Evolutionary conservation across 257 asterid genomes (phyloP).

Genomic region (Agastache rugosa): DNA sequence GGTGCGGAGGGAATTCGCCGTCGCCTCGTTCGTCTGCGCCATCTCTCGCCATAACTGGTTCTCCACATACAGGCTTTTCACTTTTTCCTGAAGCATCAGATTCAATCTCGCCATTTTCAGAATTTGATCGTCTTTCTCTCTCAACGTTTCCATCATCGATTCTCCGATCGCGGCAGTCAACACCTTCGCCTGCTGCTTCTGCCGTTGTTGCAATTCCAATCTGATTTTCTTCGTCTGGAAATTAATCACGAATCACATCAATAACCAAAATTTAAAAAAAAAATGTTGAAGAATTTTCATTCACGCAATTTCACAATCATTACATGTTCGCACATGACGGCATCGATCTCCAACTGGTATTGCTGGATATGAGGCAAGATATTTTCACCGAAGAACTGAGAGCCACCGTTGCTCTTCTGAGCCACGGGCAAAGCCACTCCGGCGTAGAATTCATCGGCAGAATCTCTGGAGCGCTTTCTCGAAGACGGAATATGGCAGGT

Average conservation of each 20-base stretch:
- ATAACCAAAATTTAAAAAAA: neutral
- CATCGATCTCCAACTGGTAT: conserved; percentile 54
- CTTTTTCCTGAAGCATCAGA: conserved; percentile 50
- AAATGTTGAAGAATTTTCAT: neutral
- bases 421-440: conserved; percentile 8
- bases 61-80: conserved; percentile 46
- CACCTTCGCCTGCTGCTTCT: conserved; percentile 52
- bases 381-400: conserved; percentile 41
- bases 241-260: neutral
- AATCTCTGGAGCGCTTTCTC: conserved; percentile 58
- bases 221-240: conserved; percentile 61
- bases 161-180: conserved; percentile 57
- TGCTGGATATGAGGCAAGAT: conserved; percentile 51
- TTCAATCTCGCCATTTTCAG: conserved; percentile 51
- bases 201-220: conserved; percentile 61
- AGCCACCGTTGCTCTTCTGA: conserved; percentile 22
- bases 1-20: conserved; percentile 58
- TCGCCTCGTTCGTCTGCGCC: conserved; percentile 70
- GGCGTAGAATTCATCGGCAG: conserved; percentile 37
- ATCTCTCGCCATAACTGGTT: conserved; percentile 68
- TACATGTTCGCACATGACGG: conserved; percentile 59
- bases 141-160: conserved; percentile 43
- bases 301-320: neutral
- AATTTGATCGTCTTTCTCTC: conserved; percentile 68
- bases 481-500: conserved; percentile 38